Conservation (phyloP, 257 asterid species). For the Solanum piurae region DNA sequence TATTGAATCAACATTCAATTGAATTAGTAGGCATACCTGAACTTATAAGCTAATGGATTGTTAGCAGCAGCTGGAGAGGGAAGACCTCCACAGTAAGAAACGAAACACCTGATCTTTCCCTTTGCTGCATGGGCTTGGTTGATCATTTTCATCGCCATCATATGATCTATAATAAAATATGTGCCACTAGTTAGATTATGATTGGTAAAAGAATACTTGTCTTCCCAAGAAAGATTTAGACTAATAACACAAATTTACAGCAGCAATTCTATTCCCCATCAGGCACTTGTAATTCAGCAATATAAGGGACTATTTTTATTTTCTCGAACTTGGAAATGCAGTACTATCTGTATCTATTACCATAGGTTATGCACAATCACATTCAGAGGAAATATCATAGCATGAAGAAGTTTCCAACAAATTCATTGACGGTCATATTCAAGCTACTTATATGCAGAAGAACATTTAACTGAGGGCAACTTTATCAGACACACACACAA, state of each 20-base stretch:
- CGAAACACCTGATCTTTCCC: slow-evolving; percentile 80
- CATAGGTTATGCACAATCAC: neutral
- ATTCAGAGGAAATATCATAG: neutral
- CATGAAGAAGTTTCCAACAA: neutral
- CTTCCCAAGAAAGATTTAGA: neutral
- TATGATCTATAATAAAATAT: slow-evolving; percentile 49
- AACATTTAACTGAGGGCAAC: neutral
- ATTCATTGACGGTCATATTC: neutral
- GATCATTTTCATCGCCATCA: slow-evolving; percentile 99
- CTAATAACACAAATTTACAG: neutral
- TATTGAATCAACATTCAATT: neutral
- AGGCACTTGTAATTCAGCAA: neutral
- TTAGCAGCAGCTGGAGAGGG: slow-evolving; percentile 95
- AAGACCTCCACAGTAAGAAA: slow-evolving; percentile 92
- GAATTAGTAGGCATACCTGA: slow-evolving; percentile 42
- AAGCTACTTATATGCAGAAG: neutral
- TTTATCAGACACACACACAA: neutral
- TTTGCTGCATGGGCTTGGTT: slow-evolving; percentile 57
- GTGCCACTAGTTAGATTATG: neutral
- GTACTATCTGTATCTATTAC: neutral
- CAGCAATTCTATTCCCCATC: neutral
- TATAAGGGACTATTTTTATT: neutral
- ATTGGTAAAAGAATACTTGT: neutral
- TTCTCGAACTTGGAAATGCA: neutral
- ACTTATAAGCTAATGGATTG: slow-evolving; percentile 91